Base-by-base conservation (phyloP, 371 early-diverging fungal species). In the Mortierella sp. region DNA sequence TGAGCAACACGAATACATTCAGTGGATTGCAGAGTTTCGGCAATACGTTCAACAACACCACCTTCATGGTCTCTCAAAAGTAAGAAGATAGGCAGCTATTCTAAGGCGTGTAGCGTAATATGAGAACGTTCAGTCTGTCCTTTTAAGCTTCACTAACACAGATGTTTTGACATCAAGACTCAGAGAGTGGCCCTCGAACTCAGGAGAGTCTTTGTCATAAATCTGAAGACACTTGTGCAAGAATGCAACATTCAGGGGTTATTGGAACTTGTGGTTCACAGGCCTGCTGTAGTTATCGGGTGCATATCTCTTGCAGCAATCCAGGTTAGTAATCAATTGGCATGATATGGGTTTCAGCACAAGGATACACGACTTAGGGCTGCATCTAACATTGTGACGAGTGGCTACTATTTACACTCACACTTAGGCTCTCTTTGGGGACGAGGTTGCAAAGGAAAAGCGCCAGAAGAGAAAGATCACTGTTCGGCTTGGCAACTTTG, bases 241-340 rank as follows among this genome's bases (percentile, higher is more conserved):
- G 44, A 28, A n/a, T 86, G 86, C 19, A 64, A 71, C 16, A 50
- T 86, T 43, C 72, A 43, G 28, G 69, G 74, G 14, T n/a, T 86
- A 67, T 67, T 76, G 69, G 74, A 78, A 3, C 59, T 79, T 28
- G 67, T 55, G 26, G 59, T 69, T n/a, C 67, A 77, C 34, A 74
- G 82, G 37, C 79, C 86, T 0, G 74, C 64, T 19, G 76, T 34
- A 16, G 50, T 79, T 8, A 74, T 73, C 21, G 86, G 86, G 6
- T 86, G 86, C 31, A 74, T 86, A 16, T 67, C 86, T 0, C 57
- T 86, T 48, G 86, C 82, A 16, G 78, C 84, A 9, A 74, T 80
- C 28, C 84, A 83, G 78, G 83, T 80, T 74, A 19, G 19, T 24
- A 19, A 10, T 37, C 16, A 5, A 2, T 37, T 21, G 37, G 11